Base-by-base conservation (phyloP, 2,329 filamentous ascomycete genomes). In the Colletotrichum coccodes region DNA sequence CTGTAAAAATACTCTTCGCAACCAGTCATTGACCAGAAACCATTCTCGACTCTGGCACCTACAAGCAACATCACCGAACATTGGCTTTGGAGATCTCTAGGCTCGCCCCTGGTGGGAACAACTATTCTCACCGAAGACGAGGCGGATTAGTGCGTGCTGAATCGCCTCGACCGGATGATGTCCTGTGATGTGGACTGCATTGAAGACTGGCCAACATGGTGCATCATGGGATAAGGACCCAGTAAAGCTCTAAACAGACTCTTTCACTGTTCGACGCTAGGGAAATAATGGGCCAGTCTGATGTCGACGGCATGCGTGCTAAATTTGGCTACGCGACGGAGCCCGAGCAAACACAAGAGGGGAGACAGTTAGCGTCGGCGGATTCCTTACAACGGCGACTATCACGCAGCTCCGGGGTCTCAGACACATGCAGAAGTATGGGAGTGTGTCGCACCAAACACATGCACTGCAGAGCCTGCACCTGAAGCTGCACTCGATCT, bases 351-450 rank as follows among this genome's bases (percentile, higher is more conserved):
- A 40, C 30, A 28, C 16, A n/a, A 44, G 36, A 47, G 32, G 23
- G 34, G 30, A 52, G 58, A 58, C 56, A 38, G 30, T n/a, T 21
- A 54, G 40, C 30, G 23, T 40, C n/a, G 38, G 9, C 34, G 50
- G 23, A 32, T 11, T 38, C 47, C 47, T 32, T 44, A 47, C 53
- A 23, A 60, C 54, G 49, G 66, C 56, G 62, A 50, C 56, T 52
- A 66, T 66, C 66, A 66, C 49, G 49, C 66, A 69, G 30, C 56
- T 66, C 66, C 62, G 56, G 60, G 42, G 66, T 69, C 66, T 69
- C 66, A 69, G 53, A 68, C 64, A 64, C 53, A 12, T n/a, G 54
- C 61, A 56, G 65, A 40, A 60, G 52, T 59, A 47, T 59, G 65
- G 52, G 32, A 60, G 47, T 11, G 40, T 57, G 66, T 69, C 61